Evolutionary conservation across 345 rosid species (phyloP).

Genomic region (Citrus mangshanensis): DNA sequence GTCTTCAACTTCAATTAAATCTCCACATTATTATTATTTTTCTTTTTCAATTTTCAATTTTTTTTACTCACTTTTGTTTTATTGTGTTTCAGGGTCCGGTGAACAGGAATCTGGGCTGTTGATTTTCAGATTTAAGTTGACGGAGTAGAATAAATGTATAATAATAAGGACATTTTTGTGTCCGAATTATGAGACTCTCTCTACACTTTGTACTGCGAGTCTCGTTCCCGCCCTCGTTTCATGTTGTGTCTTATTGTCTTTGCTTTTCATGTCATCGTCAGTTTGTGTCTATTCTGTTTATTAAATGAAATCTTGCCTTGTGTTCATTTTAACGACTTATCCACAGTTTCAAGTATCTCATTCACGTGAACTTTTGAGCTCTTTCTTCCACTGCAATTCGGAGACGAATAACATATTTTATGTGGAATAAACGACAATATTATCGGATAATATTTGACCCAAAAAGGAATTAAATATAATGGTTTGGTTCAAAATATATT

Average conservation of each 20-base stretch:
- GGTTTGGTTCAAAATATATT: too few relatives aligned
- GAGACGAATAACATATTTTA: too few relatives aligned
- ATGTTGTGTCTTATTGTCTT: neutral
- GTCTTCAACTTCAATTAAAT: neutral
- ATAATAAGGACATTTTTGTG: neutral
- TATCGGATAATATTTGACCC: too few relatives aligned
- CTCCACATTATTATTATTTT: neutral
- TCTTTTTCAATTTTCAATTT: neutral
- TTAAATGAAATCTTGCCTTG: neutral
- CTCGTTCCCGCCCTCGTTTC: neutral
- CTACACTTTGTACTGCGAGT: neutral
- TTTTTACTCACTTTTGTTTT: neutral
- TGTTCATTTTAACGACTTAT: neutral
- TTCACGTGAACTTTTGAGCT: too few relatives aligned
- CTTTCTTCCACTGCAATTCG: too few relatives aligned
- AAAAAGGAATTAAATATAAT: too few relatives aligned
- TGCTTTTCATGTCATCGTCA: neutral
- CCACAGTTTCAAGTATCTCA: too few relatives aligned
- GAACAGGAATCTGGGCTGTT: neutral
- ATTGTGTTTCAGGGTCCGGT: slow-evolving; percentile 8
- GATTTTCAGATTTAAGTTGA: neutral
- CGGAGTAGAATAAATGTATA: neutral
- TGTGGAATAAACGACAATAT: too few relatives aligned
- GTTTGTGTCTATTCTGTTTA: neutral
- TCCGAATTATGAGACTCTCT: neutral